Conservation (phyloP, 2,329 filamentous ascomycete genomes). For the Aspergillus aculeatus region DNA sequence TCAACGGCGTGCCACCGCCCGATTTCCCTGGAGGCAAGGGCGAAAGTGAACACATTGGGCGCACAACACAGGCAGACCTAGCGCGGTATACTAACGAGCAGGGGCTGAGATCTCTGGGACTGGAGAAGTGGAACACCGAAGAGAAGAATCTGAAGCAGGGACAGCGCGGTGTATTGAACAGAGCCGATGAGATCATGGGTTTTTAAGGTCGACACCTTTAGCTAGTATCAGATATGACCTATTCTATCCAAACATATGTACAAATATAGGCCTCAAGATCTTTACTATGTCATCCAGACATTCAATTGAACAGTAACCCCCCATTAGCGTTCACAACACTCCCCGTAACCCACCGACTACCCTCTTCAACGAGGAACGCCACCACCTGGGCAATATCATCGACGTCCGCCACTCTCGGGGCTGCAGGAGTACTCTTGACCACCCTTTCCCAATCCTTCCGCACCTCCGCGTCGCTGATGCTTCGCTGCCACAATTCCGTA, state of each 20-base stretch:
- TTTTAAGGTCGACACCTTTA: neutral
- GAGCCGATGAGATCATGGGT: neutral
- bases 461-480: slow-evolving; percentile 13
- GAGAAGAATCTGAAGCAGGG: neutral
- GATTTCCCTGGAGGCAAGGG: neutral
- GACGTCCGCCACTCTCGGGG: slow-evolving; percentile 12
- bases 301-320: slow-evolving; percentile 16
- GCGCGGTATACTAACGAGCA: neutral
- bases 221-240: too few relatives aligned
- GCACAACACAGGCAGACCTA: neutral
- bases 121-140: neutral
- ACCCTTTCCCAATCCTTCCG: slow-evolving; percentile 15
- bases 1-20: neutral
- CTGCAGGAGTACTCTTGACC: slow-evolving; percentile 20
- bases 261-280: neutral
- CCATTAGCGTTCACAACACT: slow-evolving; percentile 24
- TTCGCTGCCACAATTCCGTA: slow-evolving; percentile 22
- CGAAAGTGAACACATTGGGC: neutral
- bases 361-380: slow-evolving; percentile 18
- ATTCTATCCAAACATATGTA: neutral
- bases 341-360: slow-evolving; percentile 22
- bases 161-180: neutral
- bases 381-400: slow-evolving; percentile 23
- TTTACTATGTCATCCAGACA: neutral
- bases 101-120: neutral